Percentiles rank a stretch among this genome's conserved stretches.
Evolutionary conservation across 2,329 filamentous ascomycete genomes (phyloP).

Genomic region (Neophaeococcomyces mojaviensis): DNA sequence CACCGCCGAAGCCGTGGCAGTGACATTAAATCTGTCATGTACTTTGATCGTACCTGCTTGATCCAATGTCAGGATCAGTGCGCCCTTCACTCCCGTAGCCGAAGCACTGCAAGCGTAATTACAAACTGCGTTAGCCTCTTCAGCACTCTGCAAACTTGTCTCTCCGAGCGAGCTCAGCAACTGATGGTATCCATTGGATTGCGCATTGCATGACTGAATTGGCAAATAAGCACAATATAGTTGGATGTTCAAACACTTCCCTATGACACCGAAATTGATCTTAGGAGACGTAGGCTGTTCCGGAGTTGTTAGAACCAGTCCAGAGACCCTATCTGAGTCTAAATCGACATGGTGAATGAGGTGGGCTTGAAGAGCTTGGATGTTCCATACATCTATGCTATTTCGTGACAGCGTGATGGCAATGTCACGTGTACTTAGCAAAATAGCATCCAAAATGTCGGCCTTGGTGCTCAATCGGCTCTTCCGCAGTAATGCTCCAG

Average conservation of each 20-base stretch:
- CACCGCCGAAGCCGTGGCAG: background rate
- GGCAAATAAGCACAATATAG: background rate
- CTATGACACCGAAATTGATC: background rate
- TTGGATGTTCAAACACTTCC: background rate
- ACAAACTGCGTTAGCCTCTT: too few species aligned
- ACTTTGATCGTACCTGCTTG: background rate
- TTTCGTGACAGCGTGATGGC: background rate
- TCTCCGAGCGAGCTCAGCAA: background rate
- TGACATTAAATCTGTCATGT: too few species aligned
- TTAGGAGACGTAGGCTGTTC: background rate
- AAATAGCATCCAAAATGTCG: background rate
- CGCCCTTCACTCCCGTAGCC: too few species aligned
- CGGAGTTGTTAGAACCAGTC: too few species aligned
- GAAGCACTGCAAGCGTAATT: too few species aligned
- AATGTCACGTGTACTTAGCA: background rate
- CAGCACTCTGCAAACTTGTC: too few species aligned
- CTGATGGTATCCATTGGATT: constrained; percentile 6
- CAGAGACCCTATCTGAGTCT: too few species aligned
- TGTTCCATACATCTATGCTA: background rate
- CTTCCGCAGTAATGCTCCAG: constrained; percentile 24
- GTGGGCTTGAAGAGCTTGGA: background rate
- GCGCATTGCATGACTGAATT: background rate
- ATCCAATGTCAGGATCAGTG: background rate
- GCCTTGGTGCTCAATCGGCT: background rate
- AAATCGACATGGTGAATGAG: background rate